These are phyloP conservation scores for Ophiostoma perfectum DNA, from an alignment of 2,329 filamentous ascomycete species.

Conservation along the genomic window DNA sequence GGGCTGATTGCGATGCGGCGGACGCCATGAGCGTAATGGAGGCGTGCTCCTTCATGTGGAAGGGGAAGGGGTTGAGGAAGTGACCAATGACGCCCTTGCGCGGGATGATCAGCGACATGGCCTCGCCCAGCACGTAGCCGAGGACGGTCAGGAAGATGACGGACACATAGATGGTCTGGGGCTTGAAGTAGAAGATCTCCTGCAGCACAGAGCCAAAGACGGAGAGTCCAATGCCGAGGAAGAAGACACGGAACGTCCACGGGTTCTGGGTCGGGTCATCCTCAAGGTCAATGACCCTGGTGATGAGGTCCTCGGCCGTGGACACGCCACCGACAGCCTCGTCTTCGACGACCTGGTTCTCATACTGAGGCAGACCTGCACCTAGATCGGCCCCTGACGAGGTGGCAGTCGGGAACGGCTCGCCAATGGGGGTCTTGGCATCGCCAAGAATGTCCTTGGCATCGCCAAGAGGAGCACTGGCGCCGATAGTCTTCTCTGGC, in stretches of 20 bases:
- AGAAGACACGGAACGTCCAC: slow-evolving; percentile 26
- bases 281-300: slow-evolving; percentile 27
- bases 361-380: slow-evolving; percentile 12
- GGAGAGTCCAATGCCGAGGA: slow-evolving; percentile 29
- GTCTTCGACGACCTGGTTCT: background rate
- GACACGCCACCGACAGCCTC: slow-evolving; percentile 4
- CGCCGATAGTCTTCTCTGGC: background rate
- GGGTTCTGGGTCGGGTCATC: slow-evolving; percentile 27
- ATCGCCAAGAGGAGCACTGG: background rate
- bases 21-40: slow-evolving; percentile 28
- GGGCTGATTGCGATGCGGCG: slow-evolving; percentile 25
- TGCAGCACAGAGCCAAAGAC: slow-evolving; percentile 38
- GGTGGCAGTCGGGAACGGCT: background rate
- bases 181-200: slow-evolving; percentile 45
- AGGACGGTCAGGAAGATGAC: slow-evolving; percentile 43
- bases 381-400: slow-evolving; percentile 15
- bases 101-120: slow-evolving; percentile 31
- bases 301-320: slow-evolving; percentile 23
- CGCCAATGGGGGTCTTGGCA: slow-evolving; percentile 18
- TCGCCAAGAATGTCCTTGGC: slow-evolving; percentile 17
- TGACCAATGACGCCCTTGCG: slow-evolving; percentile 32
- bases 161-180: slow-evolving; percentile 41
- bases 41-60: slow-evolving; percentile 29
- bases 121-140: slow-evolving; percentile 37
- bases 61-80: slow-evolving; percentile 30